Base-by-base conservation (phyloP, 164 flowering plant genomes). In the Chimonanthus praecox region DNA sequence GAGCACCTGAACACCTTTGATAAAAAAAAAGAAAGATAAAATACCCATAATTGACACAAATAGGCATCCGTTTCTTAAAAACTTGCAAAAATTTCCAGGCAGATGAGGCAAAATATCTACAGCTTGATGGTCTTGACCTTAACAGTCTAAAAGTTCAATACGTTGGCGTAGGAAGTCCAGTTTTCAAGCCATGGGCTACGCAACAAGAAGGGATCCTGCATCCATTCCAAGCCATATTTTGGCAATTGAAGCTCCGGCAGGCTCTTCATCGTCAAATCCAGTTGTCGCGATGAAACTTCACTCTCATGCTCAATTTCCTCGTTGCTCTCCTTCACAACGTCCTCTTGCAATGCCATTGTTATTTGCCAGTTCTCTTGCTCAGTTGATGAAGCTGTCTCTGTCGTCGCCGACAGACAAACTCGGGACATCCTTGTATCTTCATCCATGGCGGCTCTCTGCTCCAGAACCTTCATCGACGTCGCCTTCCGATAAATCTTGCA, bases 401-500 rank as follows among this genome's bases (percentile, higher is more conserved):
- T 58, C 10, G 84, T 71, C 44, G 80, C 64, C 20, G 68, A 20
- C 80, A 60, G 16, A 75, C 71, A 70, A 47, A 72, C 15, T 9
- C 49, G 51, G 13, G 65, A 46, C 33, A 51, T 46, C 70, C 71
- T 81, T 58, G 20, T 54, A 66, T 78, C 90, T 76, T 87, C 93
- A 72, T 88, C 97, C 87, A 79, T 80, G 33, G 89, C 87, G 20
- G 96, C 98, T 76, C 93, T 87, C 76, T 88, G 91, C 82, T 95
- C 98, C 77, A 95, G 76, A 33, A 88, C 92, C 80, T 90, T 93
- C 85, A 91, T 68, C 15, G 99, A 86, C 13, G 99, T 92, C 43
- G 98, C 99, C 82, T 95, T 95, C 74, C 91, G 79, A 51, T 95
- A 95, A 67, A 95, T 85, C 85, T 93, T 95, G 83, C 98, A 91